phyloP scores from a whole-genome alignment of 306 rosid genomes.

The Abrus pulchellus region DNA sequence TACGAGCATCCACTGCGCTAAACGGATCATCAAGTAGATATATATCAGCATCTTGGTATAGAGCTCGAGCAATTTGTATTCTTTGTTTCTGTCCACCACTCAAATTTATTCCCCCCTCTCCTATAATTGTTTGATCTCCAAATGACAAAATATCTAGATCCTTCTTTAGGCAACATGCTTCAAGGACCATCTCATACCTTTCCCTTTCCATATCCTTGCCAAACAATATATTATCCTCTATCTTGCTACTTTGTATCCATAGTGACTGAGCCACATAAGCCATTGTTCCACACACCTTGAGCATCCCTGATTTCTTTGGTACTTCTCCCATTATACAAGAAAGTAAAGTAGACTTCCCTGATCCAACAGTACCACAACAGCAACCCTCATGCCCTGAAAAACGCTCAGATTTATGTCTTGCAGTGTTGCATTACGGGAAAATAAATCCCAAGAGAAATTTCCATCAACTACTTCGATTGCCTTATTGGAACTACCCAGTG shows the following conservation, averaged over 20 bases:
- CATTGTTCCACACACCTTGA: constrained; percentile 80
- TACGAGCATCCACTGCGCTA: constrained; percentile 93
- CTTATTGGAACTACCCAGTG: too few relatives aligned
- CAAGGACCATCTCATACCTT: constrained; percentile 72
- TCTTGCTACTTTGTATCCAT: constrained; percentile 91
- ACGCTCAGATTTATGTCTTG: too few relatives aligned
- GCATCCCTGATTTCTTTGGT: constrained; percentile 72
- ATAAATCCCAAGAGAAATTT: too few relatives aligned
- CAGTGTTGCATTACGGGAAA: too few relatives aligned
- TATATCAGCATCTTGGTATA: constrained; percentile 86
- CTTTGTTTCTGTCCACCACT: constrained; percentile 95
- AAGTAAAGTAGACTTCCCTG: constrained; percentile 54
- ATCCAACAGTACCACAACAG: constrained; percentile 54
- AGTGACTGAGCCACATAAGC: constrained; percentile 92
- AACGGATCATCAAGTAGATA: constrained; percentile 91
- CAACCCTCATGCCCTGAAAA: too few relatives aligned
- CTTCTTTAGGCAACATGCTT: constrained; percentile 77
- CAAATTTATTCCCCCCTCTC: constrained; percentile 90
- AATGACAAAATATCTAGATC: constrained; percentile 77
- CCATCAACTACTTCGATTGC: too few relatives aligned
- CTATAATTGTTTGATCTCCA: constrained; percentile 87
- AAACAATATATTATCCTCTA: constrained; percentile 80
- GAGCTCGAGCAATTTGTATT: constrained; percentile 83
- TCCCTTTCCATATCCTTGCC: constrained; percentile 78
- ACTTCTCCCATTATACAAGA: constrained; percentile 60